Percentiles rank a stretch among this genome's conserved stretches.
These are phyloP conservation scores for Rhizoclosmatium sp. DNA, from an alignment of 192 early-diverging fungal genomes.

Conservation along the genomic window DNA sequence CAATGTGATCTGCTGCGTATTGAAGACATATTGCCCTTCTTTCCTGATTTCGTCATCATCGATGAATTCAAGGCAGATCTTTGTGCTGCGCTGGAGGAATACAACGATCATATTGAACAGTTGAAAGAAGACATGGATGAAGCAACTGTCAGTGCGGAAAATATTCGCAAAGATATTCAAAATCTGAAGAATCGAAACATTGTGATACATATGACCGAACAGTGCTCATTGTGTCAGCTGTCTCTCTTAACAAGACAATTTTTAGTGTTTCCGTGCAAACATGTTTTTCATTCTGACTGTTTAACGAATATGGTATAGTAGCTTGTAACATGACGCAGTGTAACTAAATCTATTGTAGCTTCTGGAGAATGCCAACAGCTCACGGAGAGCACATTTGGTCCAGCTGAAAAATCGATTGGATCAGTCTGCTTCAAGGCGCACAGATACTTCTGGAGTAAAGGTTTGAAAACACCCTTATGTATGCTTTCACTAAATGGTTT, in stretches of 20 bases:
- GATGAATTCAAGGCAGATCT: conserved; percentile 99
- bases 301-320: conserved; percentile 80
- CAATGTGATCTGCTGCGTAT: conserved; percentile 86
- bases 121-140: conserved; percentile 96
- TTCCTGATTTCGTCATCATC: conserved; percentile 97
- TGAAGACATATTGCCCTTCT: conserved; percentile 95
- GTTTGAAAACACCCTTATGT: conserved; percentile 47
- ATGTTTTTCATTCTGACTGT: conserved; percentile 94
- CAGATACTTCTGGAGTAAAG: not conserved
- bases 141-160: conserved; percentile 88
- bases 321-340: conserved; percentile 42
- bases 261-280: conserved; percentile 95
- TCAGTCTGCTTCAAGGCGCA: not conserved
- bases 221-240: conserved; percentile 79
- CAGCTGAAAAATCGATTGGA: conserved; percentile 69
- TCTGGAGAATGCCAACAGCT: conserved; percentile 52
- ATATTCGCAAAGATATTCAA: conserved; percentile 89
- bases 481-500: conserved; percentile 59
- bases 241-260: conserved; percentile 88
- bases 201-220: conserved; percentile 71
- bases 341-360: conserved; percentile 44
- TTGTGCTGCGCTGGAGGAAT: conserved; percentile 87
- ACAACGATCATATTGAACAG: conserved; percentile 88
- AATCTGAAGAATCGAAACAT: conserved; percentile 83
- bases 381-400: conserved; percentile 57